Evolutionary conservation across 768 basidiomycete genomes (phyloP).

Genomic region (Tylopilus cervinicoccineus): DNA sequence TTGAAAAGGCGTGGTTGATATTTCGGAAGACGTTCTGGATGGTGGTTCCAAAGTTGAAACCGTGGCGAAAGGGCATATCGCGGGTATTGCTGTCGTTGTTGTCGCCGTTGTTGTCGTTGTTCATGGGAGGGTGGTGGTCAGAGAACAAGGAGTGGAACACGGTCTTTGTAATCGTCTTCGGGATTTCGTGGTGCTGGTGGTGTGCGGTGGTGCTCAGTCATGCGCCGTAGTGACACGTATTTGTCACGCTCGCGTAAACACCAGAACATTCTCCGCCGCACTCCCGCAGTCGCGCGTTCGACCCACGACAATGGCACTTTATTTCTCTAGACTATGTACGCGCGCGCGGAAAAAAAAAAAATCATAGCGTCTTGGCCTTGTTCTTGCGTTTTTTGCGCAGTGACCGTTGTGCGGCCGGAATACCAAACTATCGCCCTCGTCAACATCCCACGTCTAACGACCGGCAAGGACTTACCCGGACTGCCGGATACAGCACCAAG

Average conservation of each 20-base stretch:
- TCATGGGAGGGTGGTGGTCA: constrained; percentile 22
- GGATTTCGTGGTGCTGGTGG: neutral
- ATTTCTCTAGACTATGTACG: neutral
- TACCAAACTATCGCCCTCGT: constrained; percentile 51
- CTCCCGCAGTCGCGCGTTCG: constrained; percentile 10
- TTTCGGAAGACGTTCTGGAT: constrained; percentile 30
- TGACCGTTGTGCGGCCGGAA: constrained; percentile 54
- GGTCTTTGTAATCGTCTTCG: constrained; percentile 7
- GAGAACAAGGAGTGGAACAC: constrained; percentile 10
- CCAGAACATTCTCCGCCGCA: constrained; percentile 33
- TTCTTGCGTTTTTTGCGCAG: constrained; percentile 34
- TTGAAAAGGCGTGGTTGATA: constrained; percentile 29
- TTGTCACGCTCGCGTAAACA: constrained; percentile 24
- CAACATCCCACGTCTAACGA: constrained; percentile 2
- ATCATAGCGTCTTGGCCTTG: constrained; percentile 32
- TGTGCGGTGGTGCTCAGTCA: neutral
- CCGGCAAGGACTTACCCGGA: constrained; percentile 47
- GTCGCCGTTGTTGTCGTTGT: constrained; percentile 13
- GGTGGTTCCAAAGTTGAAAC: constrained; percentile 25
- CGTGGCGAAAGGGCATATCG: constrained; percentile 11
- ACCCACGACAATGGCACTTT: constrained; percentile 2
- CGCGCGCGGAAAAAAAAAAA: too few species aligned
- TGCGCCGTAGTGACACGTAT: constrained; percentile 13
- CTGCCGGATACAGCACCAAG: constrained; percentile 63
- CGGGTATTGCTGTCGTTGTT: constrained; percentile 5